A percentile compares a stretch with the other conserved stretches of the same genome.
Evolutionary conservation across 2,329 filamentous ascomycete genomes (phyloP).

Genomic region (Elsinoe australis): DNA sequence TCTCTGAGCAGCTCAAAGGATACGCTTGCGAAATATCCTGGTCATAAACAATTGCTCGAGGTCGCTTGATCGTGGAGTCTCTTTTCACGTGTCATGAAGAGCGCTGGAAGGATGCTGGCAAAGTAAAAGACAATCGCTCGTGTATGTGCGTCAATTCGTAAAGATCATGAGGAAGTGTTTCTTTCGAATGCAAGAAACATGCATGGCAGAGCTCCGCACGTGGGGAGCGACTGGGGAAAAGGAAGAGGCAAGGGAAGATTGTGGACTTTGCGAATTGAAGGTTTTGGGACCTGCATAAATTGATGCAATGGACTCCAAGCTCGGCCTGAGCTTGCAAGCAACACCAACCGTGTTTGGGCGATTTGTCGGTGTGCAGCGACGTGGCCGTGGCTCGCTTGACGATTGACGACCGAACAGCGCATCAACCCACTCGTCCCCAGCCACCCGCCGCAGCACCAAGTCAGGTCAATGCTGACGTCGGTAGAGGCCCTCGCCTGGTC

Average conservation of each 20-base stretch:
- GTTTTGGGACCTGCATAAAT: conserved; percentile 8
- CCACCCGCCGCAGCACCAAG: not conserved
- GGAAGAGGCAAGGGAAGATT: not conserved
- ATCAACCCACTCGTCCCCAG: conserved; percentile 8
- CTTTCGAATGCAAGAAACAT: not conserved
- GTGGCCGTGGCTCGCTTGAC: not conserved
- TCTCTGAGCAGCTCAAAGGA: too few relatives aligned
- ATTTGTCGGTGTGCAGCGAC: not conserved
- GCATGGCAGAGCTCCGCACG: conserved; percentile 4
- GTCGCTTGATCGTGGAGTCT: not conserved
- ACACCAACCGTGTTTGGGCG: too few relatives aligned
- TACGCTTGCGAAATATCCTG: too few relatives aligned
- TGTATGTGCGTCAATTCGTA: not conserved
- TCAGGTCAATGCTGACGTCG: conserved; percentile 7
- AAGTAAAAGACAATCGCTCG: not conserved
- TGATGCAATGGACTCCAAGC: not conserved
- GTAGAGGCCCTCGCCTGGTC: not conserved
- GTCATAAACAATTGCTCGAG: too few relatives aligned
- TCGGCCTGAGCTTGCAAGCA: conserved; percentile 5
- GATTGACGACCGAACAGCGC: not conserved
- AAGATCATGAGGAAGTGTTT: not conserved
- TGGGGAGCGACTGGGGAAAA: not conserved
- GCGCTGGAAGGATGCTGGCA: not conserved
- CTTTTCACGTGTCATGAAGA: not conserved
- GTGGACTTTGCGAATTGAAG: not conserved